phyloP scores from a whole-genome alignment of 805 yeast genomes.

The Metschnikowia chrysomelidarum region DNA sequence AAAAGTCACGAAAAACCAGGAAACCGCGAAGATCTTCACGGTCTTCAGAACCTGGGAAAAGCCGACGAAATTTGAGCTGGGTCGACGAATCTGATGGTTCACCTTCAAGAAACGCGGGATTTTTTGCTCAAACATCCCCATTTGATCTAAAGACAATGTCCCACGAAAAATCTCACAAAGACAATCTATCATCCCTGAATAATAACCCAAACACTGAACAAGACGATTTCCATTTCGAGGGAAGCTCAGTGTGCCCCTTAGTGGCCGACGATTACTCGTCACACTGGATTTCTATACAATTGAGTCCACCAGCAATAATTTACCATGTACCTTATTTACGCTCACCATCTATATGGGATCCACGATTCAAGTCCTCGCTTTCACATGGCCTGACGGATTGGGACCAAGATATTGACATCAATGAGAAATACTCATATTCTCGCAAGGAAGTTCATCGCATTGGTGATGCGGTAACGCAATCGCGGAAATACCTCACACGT shows the following conservation, averaged over 20 bases:
- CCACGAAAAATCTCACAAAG: no score
- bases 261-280: slow-evolving; percentile 53
- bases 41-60: no score
- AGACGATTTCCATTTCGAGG: no score
- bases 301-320: slow-evolving; percentile 24
- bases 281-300: slow-evolving; percentile 42
- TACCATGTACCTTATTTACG: slow-evolving; percentile 58
- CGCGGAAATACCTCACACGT: slow-evolving; percentile 6
- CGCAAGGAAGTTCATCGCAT: slow-evolving; percentile 30
- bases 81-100: no score
- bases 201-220: no score
- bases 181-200: no score
- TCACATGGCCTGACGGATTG: slow-evolving; percentile 37
- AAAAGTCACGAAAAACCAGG: not conserved
- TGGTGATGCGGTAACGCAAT: slow-evolving; percentile 7
- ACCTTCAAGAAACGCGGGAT: no score
- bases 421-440: slow-evolving; percentile 48
- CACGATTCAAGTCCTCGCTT: slow-evolving; percentile 33
- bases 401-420: slow-evolving; percentile 46
- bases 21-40: no score
- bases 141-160: no score
- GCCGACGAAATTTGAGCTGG: no score
- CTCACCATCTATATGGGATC: slow-evolving; percentile 45
- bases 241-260: slow-evolving; percentile 51
- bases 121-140: no score